Evolutionary conservation across 164 flowering plant genomes (phyloP).

Genomic region (grape (Vitis vinifera)): DNA sequence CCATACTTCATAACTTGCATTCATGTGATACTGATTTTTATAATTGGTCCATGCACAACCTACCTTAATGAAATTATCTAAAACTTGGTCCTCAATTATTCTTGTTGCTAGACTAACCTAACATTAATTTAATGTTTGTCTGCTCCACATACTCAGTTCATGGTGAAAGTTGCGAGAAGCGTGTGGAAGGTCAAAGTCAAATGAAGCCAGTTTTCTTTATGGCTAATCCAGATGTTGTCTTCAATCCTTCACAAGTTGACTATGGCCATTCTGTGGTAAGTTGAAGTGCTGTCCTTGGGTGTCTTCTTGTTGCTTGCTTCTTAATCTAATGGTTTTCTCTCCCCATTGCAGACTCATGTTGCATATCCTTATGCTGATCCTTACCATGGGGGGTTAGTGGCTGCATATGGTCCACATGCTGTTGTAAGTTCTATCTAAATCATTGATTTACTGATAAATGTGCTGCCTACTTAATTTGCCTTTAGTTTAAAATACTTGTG

Average conservation of each 20-base stretch:
- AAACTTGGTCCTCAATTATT: not conserved
- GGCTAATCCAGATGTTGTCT: constrained; percentile 33
- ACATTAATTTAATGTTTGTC: not conserved
- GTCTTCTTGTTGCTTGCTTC: constrained; percentile 4
- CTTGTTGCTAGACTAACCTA: not conserved
- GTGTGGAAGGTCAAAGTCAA: constrained; percentile 32
- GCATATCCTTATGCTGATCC: constrained; percentile 56
- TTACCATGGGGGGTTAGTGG: constrained; percentile 38
- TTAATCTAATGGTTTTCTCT: constrained; percentile 12
- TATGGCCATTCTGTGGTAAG: constrained; percentile 50
- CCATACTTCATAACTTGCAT: no score
- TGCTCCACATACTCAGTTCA: constrained; percentile 20
- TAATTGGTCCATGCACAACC: no score
- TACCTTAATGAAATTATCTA: not conserved
- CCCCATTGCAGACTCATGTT: constrained; percentile 36
- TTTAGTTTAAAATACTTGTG: no score
- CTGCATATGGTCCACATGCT: constrained; percentile 59
- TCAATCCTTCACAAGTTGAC: constrained; percentile 39
- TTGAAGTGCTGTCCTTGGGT: not conserved
- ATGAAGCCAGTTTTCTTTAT: constrained; percentile 38
- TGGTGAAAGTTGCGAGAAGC: constrained; percentile 37
- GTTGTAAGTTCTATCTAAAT: constrained; percentile 39
- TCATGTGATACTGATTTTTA: no score
- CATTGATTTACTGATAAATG: no score
- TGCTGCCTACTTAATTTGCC: no score